Conservation (phyloP, 371 early-diverging fungal genomes). For the Zancudomyces culisetae region DNA sequence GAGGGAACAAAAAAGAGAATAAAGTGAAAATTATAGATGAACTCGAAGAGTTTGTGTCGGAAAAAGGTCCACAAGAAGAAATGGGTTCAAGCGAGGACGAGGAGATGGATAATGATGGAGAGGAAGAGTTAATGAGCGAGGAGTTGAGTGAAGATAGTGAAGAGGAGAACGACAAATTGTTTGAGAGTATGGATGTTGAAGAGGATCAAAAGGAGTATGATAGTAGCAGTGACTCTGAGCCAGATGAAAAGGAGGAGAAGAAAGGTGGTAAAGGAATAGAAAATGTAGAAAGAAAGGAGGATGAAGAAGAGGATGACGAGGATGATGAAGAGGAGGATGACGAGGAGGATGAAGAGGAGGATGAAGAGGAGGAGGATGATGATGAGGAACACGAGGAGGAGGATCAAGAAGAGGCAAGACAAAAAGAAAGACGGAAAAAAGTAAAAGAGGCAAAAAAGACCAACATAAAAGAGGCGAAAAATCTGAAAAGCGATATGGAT, state of each 20-base stretch:
- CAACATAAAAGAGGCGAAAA: conserved; percentile 18
- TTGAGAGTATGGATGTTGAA: conserved; percentile 13
- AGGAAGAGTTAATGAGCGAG: conserved; percentile 6
- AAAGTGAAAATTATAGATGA: conserved; percentile 16
- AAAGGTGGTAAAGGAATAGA: conserved; percentile 18
- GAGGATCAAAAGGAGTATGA: conserved; percentile 14
- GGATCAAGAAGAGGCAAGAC: conserved; percentile 16
- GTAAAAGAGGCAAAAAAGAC: conserved; percentile 17
- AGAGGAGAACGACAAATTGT: conserved; percentile 9
- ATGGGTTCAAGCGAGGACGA: too few species aligned
- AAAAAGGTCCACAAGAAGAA: too few species aligned
- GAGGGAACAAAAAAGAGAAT: conserved; percentile 27
- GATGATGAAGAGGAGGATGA: conserved; percentile 24
- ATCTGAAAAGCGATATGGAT: conserved; percentile 53
- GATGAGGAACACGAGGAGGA: conserved; percentile 15
- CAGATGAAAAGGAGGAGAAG: conserved; percentile 10
- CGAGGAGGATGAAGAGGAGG: conserved; percentile 20
- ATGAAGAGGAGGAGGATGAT: conserved; percentile 19
- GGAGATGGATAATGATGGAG: too few species aligned
- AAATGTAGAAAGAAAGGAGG: conserved; percentile 16
- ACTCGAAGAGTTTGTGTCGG: conserved; percentile 24
- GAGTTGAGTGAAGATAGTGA: conserved; percentile 15
- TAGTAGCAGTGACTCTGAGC: conserved; percentile 13
- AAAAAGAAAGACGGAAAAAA: conserved; percentile 18
- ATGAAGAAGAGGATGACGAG: conserved; percentile 20